Evolutionary conservation across 768 basidiomycete species (phyloP).

Genomic region (Calocybe cyanea): DNA sequence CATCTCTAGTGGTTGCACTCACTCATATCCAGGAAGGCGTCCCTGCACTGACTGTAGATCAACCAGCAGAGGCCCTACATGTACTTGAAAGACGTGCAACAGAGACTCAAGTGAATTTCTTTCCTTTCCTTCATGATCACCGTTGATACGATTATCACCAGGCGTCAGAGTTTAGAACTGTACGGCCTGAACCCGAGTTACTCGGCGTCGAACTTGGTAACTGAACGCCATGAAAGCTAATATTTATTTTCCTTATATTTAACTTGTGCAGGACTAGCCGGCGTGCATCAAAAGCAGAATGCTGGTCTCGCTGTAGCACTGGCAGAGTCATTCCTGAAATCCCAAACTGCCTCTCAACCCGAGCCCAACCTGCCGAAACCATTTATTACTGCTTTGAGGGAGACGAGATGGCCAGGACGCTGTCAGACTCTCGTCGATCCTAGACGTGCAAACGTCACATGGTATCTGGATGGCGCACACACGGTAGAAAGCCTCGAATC

Average conservation of each 20-base stretch:
- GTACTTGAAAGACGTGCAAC: conserved; percentile 66
- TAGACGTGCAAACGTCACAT: conserved; percentile 46
- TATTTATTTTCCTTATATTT: not conserved
- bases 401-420: conserved; percentile 88
- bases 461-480: conserved; percentile 97
- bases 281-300: conserved; percentile 83
- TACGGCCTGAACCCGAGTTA: conserved; percentile 49
- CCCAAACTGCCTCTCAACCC: conserved; percentile 22
- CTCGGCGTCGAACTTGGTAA: conserved; percentile 59
- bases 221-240: conserved; percentile 3
- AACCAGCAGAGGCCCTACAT: conserved; percentile 63
- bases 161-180: conserved; percentile 68
- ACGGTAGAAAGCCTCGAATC: conserved; percentile 86
- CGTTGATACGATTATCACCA: conserved; percentile 21
- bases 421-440: conserved; percentile 83
- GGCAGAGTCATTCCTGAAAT: conserved; percentile 57
- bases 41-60: conserved; percentile 81
- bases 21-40: conserved; percentile 54
- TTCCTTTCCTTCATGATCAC: not conserved
- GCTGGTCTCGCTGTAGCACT: conserved; percentile 82
- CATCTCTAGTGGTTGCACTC: conserved; percentile 4
- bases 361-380: conserved; percentile 40
- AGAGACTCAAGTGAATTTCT: conserved; percentile 54
- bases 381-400: conserved; percentile 60
- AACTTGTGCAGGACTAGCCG: conserved; percentile 64